Evolutionary conservation across 768 basidiomycete species (phyloP).

Genomic region (Tulasnella sp.): DNA sequence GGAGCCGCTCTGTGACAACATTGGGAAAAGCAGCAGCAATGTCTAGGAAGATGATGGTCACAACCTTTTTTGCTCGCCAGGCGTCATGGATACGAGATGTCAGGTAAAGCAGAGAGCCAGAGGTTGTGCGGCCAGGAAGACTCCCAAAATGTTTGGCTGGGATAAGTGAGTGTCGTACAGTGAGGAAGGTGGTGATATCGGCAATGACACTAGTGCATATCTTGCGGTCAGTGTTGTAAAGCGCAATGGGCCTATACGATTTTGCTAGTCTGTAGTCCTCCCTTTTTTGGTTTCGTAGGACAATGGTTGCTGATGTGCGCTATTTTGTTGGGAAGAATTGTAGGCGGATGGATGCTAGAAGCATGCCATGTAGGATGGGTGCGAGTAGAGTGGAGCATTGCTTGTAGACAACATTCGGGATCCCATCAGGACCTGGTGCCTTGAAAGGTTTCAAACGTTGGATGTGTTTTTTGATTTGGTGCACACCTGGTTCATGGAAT

Average conservation of each 20-base stretch:
- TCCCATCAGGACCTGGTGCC: slow-evolving; percentile 4
- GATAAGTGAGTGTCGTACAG: slow-evolving; percentile 10
- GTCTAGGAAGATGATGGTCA: slow-evolving; percentile 14
- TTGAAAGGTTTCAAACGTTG: neutral
- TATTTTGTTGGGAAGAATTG: slow-evolving; percentile 6
- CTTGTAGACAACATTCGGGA: slow-evolving; percentile 12
- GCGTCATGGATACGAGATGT: slow-evolving; percentile 13
- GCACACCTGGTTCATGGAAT: neutral
- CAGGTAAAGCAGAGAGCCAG: slow-evolving; percentile 15
- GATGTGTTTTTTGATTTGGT: neutral
- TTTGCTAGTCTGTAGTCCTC: slow-evolving; percentile 17
- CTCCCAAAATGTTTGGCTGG: slow-evolving; percentile 18
- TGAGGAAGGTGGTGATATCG: neutral
- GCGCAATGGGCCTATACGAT: slow-evolving; percentile 19
- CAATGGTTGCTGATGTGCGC: neutral
- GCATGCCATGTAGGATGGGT: neutral
- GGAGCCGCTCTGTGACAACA: slow-evolving; percentile 3
- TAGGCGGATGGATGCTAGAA: neutral
- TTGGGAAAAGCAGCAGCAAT: slow-evolving; percentile 20
- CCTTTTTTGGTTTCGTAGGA: slow-evolving; percentile 16
- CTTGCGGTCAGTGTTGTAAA: slow-evolving; percentile 12
- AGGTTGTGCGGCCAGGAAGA: slow-evolving; percentile 15
- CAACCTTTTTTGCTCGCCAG: slow-evolving; percentile 11
- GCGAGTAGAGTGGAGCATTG: neutral
- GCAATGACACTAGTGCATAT: neutral